phyloP scores from a whole-genome alignment of 257 asterid species.

The Jacaranda mimosifolia region DNA sequence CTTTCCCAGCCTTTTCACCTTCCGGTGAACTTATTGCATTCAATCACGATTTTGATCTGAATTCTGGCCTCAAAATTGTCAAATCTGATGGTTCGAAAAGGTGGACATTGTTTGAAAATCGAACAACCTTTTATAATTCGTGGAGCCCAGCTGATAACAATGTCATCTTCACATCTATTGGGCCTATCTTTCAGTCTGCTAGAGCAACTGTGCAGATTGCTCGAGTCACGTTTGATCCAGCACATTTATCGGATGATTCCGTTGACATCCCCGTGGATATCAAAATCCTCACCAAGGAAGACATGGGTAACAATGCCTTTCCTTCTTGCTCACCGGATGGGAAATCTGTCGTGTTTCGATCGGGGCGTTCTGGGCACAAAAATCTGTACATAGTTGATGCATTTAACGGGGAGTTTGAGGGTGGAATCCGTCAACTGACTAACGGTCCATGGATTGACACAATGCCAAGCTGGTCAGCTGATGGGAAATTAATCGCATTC shows the following conservation, averaged over 20 bases:
- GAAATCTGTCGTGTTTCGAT: conserved; percentile 68
- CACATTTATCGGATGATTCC: conserved; percentile 39
- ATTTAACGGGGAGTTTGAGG: conserved; percentile 62
- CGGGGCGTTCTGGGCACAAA: conserved; percentile 84
- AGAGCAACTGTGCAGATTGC: conserved; percentile 69
- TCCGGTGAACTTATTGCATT: conserved; percentile 63
- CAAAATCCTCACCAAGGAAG: conserved; percentile 68
- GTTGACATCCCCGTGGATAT: conserved; percentile 50
- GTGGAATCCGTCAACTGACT: conserved; percentile 68
- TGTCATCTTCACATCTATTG: conserved; percentile 74
- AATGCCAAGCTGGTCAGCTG: conserved; percentile 94
- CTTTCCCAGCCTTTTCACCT: conserved; percentile 79
- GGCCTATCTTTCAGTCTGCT: conserved; percentile 69
- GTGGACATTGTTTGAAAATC: conserved; percentile 62
- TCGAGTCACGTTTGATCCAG: conserved; percentile 63
- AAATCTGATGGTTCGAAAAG: conserved; percentile 74
- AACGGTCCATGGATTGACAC: conserved; percentile 90
- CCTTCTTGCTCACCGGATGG: conserved; percentile 90
- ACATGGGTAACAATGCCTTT: conserved; percentile 83
- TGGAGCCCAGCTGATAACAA: conserved; percentile 78
- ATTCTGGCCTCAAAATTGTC: conserved; percentile 61
- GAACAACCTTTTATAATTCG: conserved; percentile 59
- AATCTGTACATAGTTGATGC: conserved; percentile 77
- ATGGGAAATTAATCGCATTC: conserved; percentile 77
- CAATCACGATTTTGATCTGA: conserved; percentile 53